A percentile compares a stretch with the other conserved stretches of the same genome.
Evolutionary conservation across 768 basidiomycete species (phyloP).

Genomic region (Boletus edulis): DNA sequence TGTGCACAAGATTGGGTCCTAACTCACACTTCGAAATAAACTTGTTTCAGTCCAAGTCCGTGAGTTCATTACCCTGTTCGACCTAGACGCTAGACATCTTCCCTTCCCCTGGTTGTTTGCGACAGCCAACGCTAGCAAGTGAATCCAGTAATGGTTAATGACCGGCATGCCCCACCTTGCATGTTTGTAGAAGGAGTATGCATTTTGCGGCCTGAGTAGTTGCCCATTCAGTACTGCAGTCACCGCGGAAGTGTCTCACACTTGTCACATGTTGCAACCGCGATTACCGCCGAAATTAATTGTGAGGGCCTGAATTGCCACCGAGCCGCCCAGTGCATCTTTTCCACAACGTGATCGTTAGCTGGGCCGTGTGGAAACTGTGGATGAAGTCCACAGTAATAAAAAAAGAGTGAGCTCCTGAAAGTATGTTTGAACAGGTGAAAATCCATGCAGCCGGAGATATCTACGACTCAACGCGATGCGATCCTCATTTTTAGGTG

Average conservation of each 20-base stretch:
- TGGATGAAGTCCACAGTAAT: no score
- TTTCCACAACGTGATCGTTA: not conserved
- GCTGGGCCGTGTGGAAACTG: no score
- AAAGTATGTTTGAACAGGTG: no score
- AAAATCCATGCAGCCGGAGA: no score
- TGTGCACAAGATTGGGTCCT: no score
- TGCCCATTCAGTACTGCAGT: no score
- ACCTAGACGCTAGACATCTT: no score
- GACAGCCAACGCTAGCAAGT: not conserved
- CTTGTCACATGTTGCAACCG: not conserved
- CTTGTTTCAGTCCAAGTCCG: no score
- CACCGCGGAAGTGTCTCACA: not conserved
- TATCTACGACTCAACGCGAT: not conserved
- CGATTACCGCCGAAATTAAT: conserved; percentile 1
- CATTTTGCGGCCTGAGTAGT: not conserved
- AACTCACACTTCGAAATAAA: no score
- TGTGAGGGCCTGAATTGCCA: not conserved
- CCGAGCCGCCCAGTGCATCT: not conserved
- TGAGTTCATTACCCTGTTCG: no score
- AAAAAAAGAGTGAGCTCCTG: no score
- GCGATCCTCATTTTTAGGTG: not conserved
- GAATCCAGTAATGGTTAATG: not conserved
- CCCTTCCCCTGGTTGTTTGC: not conserved
- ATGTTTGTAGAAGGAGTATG: not conserved
- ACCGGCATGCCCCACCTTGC: no score